Evolutionary conservation across 768 basidiomycete species (phyloP).

Genomic region (Lactarius deliciosus): DNA sequence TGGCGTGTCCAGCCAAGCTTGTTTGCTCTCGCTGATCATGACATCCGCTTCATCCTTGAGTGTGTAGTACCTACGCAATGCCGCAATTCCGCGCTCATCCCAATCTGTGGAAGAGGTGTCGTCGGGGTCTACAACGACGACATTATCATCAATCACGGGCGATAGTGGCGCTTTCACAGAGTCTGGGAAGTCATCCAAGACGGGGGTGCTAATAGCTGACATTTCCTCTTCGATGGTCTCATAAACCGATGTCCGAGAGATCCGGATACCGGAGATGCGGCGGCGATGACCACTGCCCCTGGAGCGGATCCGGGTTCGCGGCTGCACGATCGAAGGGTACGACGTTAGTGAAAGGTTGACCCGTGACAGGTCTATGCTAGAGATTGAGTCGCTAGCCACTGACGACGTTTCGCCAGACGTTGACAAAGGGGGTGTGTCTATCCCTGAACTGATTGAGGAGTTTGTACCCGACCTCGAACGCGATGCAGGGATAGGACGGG

Average conservation of each 20-base stretch:
- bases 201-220: constrained; percentile 37
- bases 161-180: constrained; percentile 12
- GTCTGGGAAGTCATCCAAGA: constrained; percentile 13
- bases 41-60: constrained; percentile 66
- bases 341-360: constrained; percentile 57
- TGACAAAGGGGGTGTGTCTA: constrained; percentile 70
- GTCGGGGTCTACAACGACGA: constrained; percentile 56
- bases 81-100: constrained; percentile 67
- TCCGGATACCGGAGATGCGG: constrained; percentile 61
- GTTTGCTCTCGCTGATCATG: constrained; percentile 65
- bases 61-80: constrained; percentile 65
- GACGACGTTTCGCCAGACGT: constrained; percentile 61
- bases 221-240: constrained; percentile 80
- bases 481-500: constrained; percentile 49
- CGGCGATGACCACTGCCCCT: constrained; percentile 70
- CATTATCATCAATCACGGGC: constrained; percentile 28
- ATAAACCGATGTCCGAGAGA: constrained; percentile 67
- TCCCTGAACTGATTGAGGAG: constrained; percentile 60
- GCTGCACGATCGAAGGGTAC: constrained; percentile 45
- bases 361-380: constrained; percentile 63
- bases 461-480: constrained; percentile 70
- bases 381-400: constrained; percentile 69
- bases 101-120: constrained; percentile 50
- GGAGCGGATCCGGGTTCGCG: constrained; percentile 50
- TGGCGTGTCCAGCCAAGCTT: constrained; percentile 66